Conservation (phyloP, 371 early-diverging fungal species). For the Coemansia sp. region DNA sequence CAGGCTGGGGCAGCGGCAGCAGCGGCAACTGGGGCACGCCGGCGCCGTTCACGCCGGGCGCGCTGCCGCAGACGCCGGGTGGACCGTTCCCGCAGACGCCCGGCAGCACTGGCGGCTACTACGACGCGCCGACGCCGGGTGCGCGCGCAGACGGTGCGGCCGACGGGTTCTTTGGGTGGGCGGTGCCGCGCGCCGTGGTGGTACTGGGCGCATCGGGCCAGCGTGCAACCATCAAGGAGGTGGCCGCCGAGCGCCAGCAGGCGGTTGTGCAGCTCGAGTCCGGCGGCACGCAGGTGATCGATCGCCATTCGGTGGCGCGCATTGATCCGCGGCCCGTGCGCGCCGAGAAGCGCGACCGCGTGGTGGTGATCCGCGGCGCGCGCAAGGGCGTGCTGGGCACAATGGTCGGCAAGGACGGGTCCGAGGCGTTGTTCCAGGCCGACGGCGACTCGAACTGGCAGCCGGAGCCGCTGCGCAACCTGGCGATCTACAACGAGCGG, state of each 20-base stretch:
- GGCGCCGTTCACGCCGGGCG: conserved; percentile 49
- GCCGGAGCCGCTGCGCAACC: conserved; percentile 42
- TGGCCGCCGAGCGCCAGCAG: conserved; percentile 20
- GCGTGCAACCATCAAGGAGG: conserved; percentile 20
- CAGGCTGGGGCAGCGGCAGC: conserved; percentile 30
- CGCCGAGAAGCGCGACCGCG: conserved; percentile 77
- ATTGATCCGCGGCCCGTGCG: conserved; percentile 66
- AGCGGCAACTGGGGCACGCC: conserved; percentile 42
- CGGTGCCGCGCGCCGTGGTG: conserved; percentile 62
- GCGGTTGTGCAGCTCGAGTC: conserved; percentile 50
- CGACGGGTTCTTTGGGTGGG: conserved; percentile 53
- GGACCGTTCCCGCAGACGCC: conserved; percentile 43
- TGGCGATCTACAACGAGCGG: conserved; percentile 31
- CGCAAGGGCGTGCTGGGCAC: conserved; percentile 72
- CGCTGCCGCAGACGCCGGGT: conserved; percentile 43
- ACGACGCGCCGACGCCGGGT: conserved; percentile 59
- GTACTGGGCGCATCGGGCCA: conserved; percentile 57
- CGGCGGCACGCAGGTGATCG: conserved; percentile 57
- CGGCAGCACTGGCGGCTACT: conserved; percentile 36
- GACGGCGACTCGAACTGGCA: conserved; percentile 40
- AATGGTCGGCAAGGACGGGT: conserved; percentile 76
- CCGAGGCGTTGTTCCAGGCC: conserved; percentile 77
- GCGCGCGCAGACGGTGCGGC: conserved; percentile 20
- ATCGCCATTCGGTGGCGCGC: conserved; percentile 51
- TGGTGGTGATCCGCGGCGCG: conserved; percentile 73